These are phyloP conservation scores for Leavenworthia alabamica DNA, from an alignment of 345 rosid species.

Conservation along the genomic window DNA sequence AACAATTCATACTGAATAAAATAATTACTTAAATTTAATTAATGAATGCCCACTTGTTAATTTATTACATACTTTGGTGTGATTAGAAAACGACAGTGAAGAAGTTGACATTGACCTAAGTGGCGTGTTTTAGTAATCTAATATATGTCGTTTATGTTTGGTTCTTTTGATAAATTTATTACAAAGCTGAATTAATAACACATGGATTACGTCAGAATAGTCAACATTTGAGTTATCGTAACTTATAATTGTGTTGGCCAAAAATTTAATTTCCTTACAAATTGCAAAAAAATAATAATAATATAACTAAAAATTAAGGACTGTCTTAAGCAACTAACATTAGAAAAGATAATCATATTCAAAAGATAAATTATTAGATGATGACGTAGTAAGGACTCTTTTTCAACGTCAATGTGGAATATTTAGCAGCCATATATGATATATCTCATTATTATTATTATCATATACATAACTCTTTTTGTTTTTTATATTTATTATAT, in stretches of 20 bases:
- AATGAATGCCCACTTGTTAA: neutral
- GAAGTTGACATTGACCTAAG: constrained; percentile 18
- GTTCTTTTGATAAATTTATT: constrained; percentile 5
- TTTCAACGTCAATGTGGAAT: constrained; percentile 18
- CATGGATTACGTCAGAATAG: neutral
- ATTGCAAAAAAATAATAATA: constrained; percentile 11
- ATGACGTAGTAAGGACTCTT: constrained; percentile 13
- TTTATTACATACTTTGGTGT: neutral
- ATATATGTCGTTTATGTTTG: constrained; percentile 20
- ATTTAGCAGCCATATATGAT: neutral
- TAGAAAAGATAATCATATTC: neutral
- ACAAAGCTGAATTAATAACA: neutral
- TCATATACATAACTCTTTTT: no score
- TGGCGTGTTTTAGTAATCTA: constrained; percentile 11
- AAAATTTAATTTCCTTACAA: constrained; percentile 1
- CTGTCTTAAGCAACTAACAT: no score
- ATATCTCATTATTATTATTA: no score
- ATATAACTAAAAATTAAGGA: no score
- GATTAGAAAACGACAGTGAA: constrained; percentile 22
- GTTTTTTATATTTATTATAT: neutral
- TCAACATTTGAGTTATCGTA: neutral
- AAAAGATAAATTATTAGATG: constrained; percentile 9
- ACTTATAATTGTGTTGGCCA: constrained; percentile 3
- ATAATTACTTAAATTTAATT: neutral
- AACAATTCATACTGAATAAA: neutral